phyloP scores from a whole-genome alignment of 192 early-diverging fungal genomes.

The Coemansia sp. region DNA sequence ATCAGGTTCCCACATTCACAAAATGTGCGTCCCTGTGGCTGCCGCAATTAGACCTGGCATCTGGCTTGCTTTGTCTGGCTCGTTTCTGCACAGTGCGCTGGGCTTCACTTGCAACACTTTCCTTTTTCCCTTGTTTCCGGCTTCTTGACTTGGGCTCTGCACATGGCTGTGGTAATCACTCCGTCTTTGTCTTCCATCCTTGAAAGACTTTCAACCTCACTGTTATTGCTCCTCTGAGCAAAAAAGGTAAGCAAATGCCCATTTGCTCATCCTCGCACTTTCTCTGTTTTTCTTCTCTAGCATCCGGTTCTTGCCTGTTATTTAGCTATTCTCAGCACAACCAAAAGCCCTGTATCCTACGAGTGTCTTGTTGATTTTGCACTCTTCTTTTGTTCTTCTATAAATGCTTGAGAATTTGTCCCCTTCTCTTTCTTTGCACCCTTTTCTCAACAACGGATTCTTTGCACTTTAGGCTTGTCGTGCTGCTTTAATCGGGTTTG shows the following conservation, averaged over 20 bases:
- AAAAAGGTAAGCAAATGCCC: too few species aligned
- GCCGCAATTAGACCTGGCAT: slow-evolving; percentile 9
- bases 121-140: neutral
- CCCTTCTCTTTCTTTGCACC: neutral
- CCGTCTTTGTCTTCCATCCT: too few species aligned
- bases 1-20: neutral
- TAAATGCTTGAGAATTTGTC: neutral
- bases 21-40: neutral
- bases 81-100: neutral
- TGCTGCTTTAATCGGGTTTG: neutral
- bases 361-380: neutral
- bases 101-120: neutral
- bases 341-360: neutral
- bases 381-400: neutral
- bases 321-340: neutral
- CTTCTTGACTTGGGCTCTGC: neutral
- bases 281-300: neutral
- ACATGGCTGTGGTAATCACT: neutral
- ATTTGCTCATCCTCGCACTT: too few species aligned
- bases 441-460: neutral
- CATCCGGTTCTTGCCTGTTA: neutral
- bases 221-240: too few species aligned
- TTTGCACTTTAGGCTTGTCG: neutral
- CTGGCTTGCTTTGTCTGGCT: neutral
- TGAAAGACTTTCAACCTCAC: too few species aligned